These are phyloP conservation scores for Leishmania lainsoni DNA, from an alignment of 208 protist genomes.

Conservation along the genomic window DNA sequence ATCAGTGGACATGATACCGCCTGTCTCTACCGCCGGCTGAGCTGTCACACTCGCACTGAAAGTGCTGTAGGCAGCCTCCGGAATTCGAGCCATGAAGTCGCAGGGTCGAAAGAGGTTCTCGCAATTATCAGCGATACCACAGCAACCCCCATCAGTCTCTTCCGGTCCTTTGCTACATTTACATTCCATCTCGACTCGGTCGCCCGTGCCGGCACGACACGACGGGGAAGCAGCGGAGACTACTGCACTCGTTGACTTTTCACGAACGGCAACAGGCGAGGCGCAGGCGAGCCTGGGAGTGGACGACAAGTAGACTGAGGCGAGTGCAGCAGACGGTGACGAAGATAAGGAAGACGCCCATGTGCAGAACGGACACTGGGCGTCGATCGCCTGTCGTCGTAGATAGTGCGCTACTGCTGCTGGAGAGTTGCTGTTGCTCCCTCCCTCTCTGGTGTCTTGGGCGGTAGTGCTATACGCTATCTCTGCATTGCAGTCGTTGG, in stretches of 20 bases:
- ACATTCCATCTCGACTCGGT: not conserved
- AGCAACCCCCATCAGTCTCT: not conserved
- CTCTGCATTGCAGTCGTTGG: not conserved
- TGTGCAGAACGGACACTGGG: not conserved
- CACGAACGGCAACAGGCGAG: not conserved
- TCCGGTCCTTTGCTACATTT: not conserved
- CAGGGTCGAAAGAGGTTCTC: conserved; percentile 5
- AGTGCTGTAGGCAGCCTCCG: not conserved
- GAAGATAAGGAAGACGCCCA: conserved; percentile 2
- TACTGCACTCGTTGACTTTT: not conserved
- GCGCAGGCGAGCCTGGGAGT: not conserved
- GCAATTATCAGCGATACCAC: not conserved
- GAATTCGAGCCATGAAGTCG: conserved; percentile 29
- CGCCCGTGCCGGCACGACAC: not conserved
- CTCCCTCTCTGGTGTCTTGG: not conserved
- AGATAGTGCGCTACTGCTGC: not conserved
- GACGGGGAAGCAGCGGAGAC: not conserved
- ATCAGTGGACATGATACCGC: not conserved
- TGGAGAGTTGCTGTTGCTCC: not conserved
- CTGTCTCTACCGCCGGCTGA: not conserved
- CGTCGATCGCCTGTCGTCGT: not conserved
- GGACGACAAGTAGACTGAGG: not conserved
- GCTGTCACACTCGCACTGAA: not conserved
- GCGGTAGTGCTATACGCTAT: too few relatives aligned
- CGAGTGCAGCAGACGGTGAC: not conserved